These are phyloP conservation scores for Sherardia arvensis DNA, from an alignment of 257 asterid genomes.

Conservation along the genomic window DNA sequence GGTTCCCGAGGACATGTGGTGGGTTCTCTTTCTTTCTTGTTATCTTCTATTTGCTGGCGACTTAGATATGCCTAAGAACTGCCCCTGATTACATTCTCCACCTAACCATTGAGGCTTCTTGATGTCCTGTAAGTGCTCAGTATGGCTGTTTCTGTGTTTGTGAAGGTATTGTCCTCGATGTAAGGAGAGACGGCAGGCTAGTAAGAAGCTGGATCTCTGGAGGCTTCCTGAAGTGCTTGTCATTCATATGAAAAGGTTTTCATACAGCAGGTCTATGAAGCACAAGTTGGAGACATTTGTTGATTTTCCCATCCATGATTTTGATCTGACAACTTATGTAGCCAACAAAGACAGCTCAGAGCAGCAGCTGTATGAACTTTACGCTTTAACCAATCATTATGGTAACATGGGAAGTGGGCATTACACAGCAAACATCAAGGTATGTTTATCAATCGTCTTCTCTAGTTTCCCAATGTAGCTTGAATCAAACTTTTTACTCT, in stretches of 20 bases:
- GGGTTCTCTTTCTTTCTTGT: slow-evolving; percentile 17
- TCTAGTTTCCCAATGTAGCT: neutral
- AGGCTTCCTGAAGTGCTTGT: slow-evolving; percentile 99
- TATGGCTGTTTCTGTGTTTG: slow-evolving; percentile 11
- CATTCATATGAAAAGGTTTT: slow-evolving; percentile 92
- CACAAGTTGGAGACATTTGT: slow-evolving; percentile 96
- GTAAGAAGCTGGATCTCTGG: slow-evolving; percentile 98
- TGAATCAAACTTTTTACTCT: neutral
- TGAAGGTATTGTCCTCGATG: slow-evolving; percentile 95
- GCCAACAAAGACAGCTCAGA: slow-evolving; percentile 82
- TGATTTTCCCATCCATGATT: slow-evolving; percentile 89
- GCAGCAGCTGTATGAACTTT: slow-evolving; percentile 85
- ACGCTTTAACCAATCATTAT: slow-evolving; percentile 91
- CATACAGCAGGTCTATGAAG: slow-evolving; percentile 95
- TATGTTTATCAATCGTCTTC: slow-evolving; percentile 12
- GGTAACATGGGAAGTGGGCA: slow-evolving; percentile 99
- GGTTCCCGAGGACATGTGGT: slow-evolving; percentile 99
- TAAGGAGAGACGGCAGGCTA: slow-evolving; percentile 96
- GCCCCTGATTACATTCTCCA: neutral
- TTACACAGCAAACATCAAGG: slow-evolving; percentile 96
- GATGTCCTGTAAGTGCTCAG: neutral
- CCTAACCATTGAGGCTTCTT: slow-evolving; percentile 6
- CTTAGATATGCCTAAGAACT: neutral
- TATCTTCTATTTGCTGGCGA: neutral
- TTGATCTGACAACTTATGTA: slow-evolving; percentile 83